phyloP scores from a whole-genome alignment of 1,284 basidiomycete genomes.

The Rugiboletus extremiorientalis region DNA sequence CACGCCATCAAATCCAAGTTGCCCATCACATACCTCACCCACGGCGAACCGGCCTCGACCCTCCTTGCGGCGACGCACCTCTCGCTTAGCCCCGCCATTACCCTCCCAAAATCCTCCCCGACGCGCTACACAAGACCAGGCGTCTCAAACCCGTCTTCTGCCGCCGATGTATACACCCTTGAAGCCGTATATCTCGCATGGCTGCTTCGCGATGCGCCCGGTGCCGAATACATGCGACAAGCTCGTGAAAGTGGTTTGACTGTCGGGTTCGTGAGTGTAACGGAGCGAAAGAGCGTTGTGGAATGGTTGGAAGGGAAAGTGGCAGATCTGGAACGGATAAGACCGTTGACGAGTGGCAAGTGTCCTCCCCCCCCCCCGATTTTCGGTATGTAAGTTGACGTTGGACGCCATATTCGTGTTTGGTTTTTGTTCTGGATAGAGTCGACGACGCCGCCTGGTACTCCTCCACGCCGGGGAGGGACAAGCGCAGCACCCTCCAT shows the following conservation, averaged over 20 bases:
- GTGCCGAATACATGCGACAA: slow-evolving; percentile 86
- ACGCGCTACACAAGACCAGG: slow-evolving; percentile 74
- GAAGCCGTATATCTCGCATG: slow-evolving; percentile 83
- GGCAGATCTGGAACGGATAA: slow-evolving; percentile 53
- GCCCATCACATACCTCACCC: slow-evolving; percentile 51
- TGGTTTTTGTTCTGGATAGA: slow-evolving; percentile 19
- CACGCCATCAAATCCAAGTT: slow-evolving; percentile 55
- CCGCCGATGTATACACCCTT: slow-evolving; percentile 71
- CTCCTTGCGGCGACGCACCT: slow-evolving; percentile 64
- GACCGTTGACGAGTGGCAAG: slow-evolving; percentile 54
- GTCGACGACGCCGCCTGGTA: slow-evolving; percentile 64
- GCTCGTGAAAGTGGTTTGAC: slow-evolving; percentile 71
- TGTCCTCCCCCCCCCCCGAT: slow-evolving; percentile 1
- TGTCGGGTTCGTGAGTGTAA: slow-evolving; percentile 80
- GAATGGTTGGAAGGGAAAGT: slow-evolving; percentile 80
- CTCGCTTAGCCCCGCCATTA: slow-evolving; percentile 51
- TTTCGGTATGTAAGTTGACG: background rate
- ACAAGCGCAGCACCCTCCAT: slow-evolving; percentile 33
- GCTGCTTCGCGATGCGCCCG: slow-evolving; percentile 67
- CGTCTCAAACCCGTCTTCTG: slow-evolving; percentile 36
- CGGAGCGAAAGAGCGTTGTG: slow-evolving; percentile 79
- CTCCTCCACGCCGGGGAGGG: slow-evolving; percentile 51
- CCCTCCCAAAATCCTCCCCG: slow-evolving; percentile 65
- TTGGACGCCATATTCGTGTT: background rate
- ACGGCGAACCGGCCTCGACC: slow-evolving; percentile 46